phyloP scores from a whole-genome alignment of 2,329 filamentous ascomycete species.

The Fusarium burgessii region DNA sequence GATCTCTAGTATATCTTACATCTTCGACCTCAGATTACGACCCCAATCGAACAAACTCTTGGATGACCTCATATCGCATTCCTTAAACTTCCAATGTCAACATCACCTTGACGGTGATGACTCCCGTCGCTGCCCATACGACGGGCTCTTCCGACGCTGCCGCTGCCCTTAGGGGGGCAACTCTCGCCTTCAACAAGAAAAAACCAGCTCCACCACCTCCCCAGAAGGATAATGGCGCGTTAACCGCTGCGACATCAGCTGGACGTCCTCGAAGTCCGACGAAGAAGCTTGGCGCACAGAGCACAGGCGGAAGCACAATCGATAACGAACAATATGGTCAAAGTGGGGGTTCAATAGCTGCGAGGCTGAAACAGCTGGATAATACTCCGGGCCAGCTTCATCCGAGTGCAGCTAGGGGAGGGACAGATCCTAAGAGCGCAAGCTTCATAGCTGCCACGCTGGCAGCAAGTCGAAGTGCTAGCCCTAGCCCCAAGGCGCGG shows the following conservation, averaged over 20 bases:
- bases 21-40: not conserved
- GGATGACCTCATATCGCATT: constrained; percentile 33
- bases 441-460: constrained; percentile 69
- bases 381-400: constrained; percentile 37
- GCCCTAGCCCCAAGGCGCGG: constrained; percentile 49
- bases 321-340: constrained; percentile 36
- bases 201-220: constrained; percentile 43
- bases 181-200: constrained; percentile 64
- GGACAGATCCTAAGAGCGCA: constrained; percentile 62
- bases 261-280: constrained; percentile 49
- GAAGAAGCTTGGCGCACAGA: constrained; percentile 52
- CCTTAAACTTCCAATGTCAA: constrained; percentile 29
- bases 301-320: constrained; percentile 53
- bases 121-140: constrained; percentile 49
- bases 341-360: constrained; percentile 37
- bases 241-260: constrained; percentile 58
- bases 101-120: constrained; percentile 50
- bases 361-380: constrained; percentile 45
- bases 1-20: not conserved
- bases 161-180: constrained; percentile 66
- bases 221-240: constrained; percentile 54
- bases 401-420: constrained; percentile 23
- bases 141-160: constrained; percentile 53
- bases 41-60: not conserved
- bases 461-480: constrained; percentile 65